Evolutionary conservation across 495 filamentous ascomycete species (phyloP), one percentile per base, ranked within the genome.

Genomic region (Stereocaulon alpinum): DNA sequence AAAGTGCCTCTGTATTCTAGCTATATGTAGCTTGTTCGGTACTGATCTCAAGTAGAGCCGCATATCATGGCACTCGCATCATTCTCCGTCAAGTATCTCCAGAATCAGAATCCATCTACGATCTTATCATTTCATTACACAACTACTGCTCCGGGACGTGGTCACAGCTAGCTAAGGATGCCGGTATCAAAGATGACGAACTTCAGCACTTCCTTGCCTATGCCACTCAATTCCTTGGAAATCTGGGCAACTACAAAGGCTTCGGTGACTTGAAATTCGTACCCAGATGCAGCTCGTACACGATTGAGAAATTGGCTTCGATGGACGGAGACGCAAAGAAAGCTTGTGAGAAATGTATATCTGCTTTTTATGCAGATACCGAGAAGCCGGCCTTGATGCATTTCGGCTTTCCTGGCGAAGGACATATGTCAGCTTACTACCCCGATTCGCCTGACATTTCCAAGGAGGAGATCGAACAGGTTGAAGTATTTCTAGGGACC

Each of bases 201-300:
- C 69, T 95, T 29, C 77, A 79, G 11, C 79, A 82, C 63, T 95
- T 95, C 74, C 74, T 96, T 29, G 82, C 91, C 70, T 98, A 97
- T 72, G 77, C 90, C 2, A 84, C 86, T 3, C 87, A 91, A 67
- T 93, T 97, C 70, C 75, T 98, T 7, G 91, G 91, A 29, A 97
- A 96, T 68, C 74, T 79, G 50, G 93, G 93, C 48, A 98, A 98
- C 71, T 98, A 95, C 76, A 96, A 96, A 73, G 87, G 86, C 32
- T 96, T 96, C 64, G 93, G 93, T 40, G 93, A 98, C 69, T 81
- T 85, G 60, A 98, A 97, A 68, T 96, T 96, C 70, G 83, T 98
- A 56, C 93, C 93, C 10, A 79, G 91, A 44, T 79, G 91, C 59
- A 70, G 80, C 14, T 74, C 82, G 51, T 78, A 82, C 18, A 78